Evolutionary conservation across 768 basidiomycete species (phyloP), one percentile per base, ranked within the genome.

Genomic region (Phaeotremella skinneri): DNA sequence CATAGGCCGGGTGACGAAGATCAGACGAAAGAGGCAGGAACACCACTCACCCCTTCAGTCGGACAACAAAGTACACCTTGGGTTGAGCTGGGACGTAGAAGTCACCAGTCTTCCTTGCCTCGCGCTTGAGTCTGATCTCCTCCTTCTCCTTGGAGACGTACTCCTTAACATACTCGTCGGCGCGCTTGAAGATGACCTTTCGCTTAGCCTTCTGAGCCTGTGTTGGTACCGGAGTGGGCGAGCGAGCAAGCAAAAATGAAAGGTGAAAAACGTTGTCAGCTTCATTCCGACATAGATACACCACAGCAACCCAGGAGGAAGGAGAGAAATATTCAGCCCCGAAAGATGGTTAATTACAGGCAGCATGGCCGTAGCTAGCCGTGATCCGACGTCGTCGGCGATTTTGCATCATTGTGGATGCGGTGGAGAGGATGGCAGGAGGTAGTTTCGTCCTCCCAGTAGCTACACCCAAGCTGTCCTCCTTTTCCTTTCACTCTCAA

Each of bases 131-230:
- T 64, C 92, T 87, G 77, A 98, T 85, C 82, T 97, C 91, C 81
- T 98, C 96, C 82, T 85, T 86, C 85, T 99, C 96, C 81, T 87
- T 87, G 62, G 82, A 64, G 55, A 89, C 80, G 80, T 97, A 97
- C 82, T 97, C 94, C 84, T 97, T 94, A 68, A 97, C 92, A 79
- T 96, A 98, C 59, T 88, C 80, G 81, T 98, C 94, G 34, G 96
- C 96, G 62, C 96, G 90, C 87, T 98, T 98, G 87, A 98, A 98
- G 82, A 97, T 86, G 78, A 96, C 87, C 80, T 87, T 89, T 81
- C 96, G 88, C 83, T 94, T 93, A 59, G 90, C 87, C 78, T 88
- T 88, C 72, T 85, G 81, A 48, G 87, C 87, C 93, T 97, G 74
- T 34, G 20, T 55, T 16, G n/a, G 17, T 17, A 17, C 13, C 13